Percentiles rank a stretch among this genome's conserved stretches.
These are phyloP conservation scores for Agrostemma githago DNA, from an alignment of 148 eudicot species.

Conservation along the genomic window DNA sequence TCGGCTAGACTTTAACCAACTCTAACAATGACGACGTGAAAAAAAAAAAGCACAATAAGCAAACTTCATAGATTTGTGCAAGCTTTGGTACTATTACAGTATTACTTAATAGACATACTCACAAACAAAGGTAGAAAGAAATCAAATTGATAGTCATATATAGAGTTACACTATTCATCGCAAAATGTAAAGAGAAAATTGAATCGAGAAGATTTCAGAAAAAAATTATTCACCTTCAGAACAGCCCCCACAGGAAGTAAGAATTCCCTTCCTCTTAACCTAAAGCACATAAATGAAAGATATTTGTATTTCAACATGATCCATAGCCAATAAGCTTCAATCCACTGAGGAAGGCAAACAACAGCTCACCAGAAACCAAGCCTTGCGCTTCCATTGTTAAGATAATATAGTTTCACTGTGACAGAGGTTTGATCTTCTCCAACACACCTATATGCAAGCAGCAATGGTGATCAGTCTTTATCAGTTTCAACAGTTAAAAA, in stretches of 20 bases:
- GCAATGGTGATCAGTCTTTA: neutral
- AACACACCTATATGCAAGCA: constrained; percentile 61
- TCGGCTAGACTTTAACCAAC: too few species aligned
- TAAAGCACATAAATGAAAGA: constrained; percentile 31
- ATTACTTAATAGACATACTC: neutral
- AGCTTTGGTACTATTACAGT: too few species aligned
- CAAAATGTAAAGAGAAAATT: constrained; percentile 5
- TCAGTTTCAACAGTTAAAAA: neutral
- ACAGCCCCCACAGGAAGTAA: constrained; percentile 88
- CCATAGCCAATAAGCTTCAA: neutral
- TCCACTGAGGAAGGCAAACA: neutral
- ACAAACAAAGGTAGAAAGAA: neutral
- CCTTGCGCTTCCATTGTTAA: constrained; percentile 93
- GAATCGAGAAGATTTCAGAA: constrained; percentile 14
- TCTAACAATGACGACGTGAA: too few species aligned
- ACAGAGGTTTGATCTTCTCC: constrained; percentile 85
- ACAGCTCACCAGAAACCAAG: constrained; percentile 87
- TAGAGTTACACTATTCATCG: neutral
- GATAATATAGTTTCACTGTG: constrained; percentile 71
- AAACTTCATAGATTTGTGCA: too few species aligned
- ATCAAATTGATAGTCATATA: constrained; percentile 1
- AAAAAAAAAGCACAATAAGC: too few species aligned
- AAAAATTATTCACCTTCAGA: constrained; percentile 50
- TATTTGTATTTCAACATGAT: constrained; percentile 7
- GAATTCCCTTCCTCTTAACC: constrained; percentile 82